Evolutionary conservation across 257 asterid species (phyloP).

Genomic region (Capsicum rhomboideum): DNA sequence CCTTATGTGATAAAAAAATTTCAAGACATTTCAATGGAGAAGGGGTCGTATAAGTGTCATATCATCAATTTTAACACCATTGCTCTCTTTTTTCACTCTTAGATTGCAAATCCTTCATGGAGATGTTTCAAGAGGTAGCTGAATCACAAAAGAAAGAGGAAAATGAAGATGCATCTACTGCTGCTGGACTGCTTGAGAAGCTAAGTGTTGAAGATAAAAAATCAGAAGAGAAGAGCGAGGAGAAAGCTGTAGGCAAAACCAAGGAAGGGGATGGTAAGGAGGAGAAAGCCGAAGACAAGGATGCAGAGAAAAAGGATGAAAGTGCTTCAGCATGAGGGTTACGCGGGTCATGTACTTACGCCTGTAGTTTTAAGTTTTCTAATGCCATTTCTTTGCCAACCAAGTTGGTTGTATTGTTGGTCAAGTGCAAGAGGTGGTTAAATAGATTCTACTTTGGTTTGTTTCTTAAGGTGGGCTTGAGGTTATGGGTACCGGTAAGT

Average conservation of each 20-base stretch:
- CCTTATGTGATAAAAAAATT: not conserved
- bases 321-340: slow-evolving; percentile 13
- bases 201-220: slow-evolving; percentile 28
- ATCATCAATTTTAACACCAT: not conserved
- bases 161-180: slow-evolving; percentile 24
- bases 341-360: not conserved
- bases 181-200: slow-evolving; percentile 39
- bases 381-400: not conserved
- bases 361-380: slow-evolving; percentile 2
- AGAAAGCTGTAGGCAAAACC: slow-evolving; percentile 12
- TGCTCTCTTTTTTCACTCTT: not conserved
- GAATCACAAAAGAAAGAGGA: slow-evolving; percentile 37
- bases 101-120: slow-evolving; percentile 47
- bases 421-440: not conserved
- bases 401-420: slow-evolving; percentile 5
- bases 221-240: slow-evolving; percentile 6
- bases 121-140: slow-evolving; percentile 29
- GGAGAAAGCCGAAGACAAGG: slow-evolving; percentile 15
- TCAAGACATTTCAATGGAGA: not conserved
- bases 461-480: not conserved
- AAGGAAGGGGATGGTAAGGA: slow-evolving; percentile 15
- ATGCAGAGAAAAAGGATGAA: slow-evolving; percentile 10
- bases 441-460: not conserved
- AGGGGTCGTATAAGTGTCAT: not conserved
- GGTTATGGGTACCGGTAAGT: not conserved